Conservation (phyloP, 192 early-diverging fungal species). For the Podila horticola region DNA sequence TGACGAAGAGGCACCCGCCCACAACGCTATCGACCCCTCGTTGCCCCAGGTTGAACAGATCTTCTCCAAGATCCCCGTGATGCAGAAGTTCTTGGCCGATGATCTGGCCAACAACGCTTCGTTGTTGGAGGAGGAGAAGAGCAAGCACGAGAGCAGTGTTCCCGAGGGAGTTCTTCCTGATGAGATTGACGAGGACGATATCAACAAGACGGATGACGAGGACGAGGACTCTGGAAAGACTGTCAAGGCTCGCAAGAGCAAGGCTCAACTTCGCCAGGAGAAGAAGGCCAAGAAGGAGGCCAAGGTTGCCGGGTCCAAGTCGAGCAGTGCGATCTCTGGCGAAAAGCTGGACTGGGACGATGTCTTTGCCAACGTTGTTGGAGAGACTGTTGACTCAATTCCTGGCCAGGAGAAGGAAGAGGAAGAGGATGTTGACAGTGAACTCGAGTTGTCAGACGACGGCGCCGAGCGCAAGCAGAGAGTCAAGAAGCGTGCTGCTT, state of each 20-base stretch:
- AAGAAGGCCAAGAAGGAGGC: slow-evolving; percentile 57
- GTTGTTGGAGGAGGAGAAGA: slow-evolving; percentile 59
- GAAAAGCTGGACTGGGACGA: slow-evolving; percentile 86
- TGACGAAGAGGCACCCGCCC: slow-evolving; percentile 27
- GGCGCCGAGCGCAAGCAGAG: slow-evolving; percentile 52
- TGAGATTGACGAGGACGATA: slow-evolving; percentile 54
- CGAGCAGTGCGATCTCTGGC: slow-evolving; percentile 28
- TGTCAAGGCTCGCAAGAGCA: slow-evolving; percentile 48
- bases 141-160: slow-evolving; percentile 62
- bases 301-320: slow-evolving; percentile 45
- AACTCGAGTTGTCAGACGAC: slow-evolving; percentile 56
- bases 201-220: slow-evolving; percentile 54
- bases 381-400: slow-evolving; percentile 58
- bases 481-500: slow-evolving; percentile 42
- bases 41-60: slow-evolving; percentile 79
- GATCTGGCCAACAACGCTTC: slow-evolving; percentile 79
- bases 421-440: slow-evolving; percentile 61
- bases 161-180: slow-evolving; percentile 58
- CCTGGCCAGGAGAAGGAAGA: slow-evolving; percentile 51
- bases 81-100: slow-evolving; percentile 83
- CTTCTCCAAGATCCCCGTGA: slow-evolving; percentile 93
- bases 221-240: slow-evolving; percentile 35
- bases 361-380: slow-evolving; percentile 86
- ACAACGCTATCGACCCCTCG: slow-evolving; percentile 32
- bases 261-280: slow-evolving; percentile 51